phyloP scores from a whole-genome alignment of 2,329 filamentous ascomycete genomes.

The Fusarium citri region DNA sequence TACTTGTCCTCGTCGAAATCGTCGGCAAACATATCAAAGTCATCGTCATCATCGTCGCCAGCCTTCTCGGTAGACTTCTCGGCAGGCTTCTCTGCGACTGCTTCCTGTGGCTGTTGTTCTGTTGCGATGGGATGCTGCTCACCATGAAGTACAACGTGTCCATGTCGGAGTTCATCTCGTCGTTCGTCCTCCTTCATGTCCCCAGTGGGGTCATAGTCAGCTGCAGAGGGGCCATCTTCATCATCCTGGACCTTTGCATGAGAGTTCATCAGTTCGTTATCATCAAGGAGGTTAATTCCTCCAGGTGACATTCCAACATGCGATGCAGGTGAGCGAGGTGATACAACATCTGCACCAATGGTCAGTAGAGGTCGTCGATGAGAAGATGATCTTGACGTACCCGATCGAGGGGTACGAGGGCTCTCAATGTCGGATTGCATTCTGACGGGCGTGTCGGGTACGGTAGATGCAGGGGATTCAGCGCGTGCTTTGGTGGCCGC shows the following conservation, averaged over 20 bases:
- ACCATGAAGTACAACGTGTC: conserved; percentile 64
- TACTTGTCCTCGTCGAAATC: conserved; percentile 78
- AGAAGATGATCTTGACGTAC: conserved; percentile 51
- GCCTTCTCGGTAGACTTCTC: conserved; percentile 25
- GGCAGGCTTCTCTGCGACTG: conserved; percentile 43
- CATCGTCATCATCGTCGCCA: conserved; percentile 61
- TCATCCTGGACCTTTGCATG: conserved; percentile 59
- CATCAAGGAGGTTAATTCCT: conserved; percentile 72
- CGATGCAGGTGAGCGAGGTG: conserved; percentile 59
- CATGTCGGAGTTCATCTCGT: conserved; percentile 73
- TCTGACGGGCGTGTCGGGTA: conserved; percentile 55
- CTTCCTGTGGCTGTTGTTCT: conserved; percentile 43
- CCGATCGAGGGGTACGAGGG: conserved; percentile 61
- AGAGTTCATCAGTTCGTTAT: conserved; percentile 74
- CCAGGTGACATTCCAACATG: conserved; percentile 67
- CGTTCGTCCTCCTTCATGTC: conserved; percentile 89
- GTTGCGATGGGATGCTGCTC: conserved; percentile 51
- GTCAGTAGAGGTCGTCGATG: conserved; percentile 39
- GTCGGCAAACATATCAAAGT: conserved; percentile 91
- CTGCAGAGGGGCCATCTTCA: conserved; percentile 86
- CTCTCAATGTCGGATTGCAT: conserved; percentile 52
- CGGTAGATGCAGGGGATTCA: conserved; percentile 65
- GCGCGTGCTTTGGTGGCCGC: conserved; percentile 64
- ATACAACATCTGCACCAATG: conserved; percentile 50
- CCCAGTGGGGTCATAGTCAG: conserved; percentile 88